These are phyloP conservation scores for Zea mays DNA, from an alignment of 176 grass and related monocot species.

Conservation along the genomic window DNA sequence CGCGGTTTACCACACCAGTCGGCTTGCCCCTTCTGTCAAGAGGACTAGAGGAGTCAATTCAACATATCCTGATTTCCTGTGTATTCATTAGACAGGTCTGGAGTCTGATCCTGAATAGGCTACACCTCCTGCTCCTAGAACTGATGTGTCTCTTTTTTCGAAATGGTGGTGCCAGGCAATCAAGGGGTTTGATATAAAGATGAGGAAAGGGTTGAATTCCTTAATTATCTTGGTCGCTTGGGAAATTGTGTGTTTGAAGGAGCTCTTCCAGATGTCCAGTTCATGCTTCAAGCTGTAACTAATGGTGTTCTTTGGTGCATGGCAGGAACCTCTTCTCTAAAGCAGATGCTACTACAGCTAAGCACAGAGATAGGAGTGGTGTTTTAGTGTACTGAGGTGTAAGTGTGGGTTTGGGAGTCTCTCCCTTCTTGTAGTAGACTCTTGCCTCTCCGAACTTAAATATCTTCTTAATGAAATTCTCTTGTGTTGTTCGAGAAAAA, in stretches of 20 bases:
- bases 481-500: background rate
- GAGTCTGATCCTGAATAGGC: too few relatives aligned
- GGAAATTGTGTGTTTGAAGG: background rate
- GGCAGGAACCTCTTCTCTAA: background rate
- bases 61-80: too few relatives aligned
- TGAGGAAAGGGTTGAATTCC: background rate
- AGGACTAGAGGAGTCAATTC: too few relatives aligned
- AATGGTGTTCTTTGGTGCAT: background rate
- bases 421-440: background rate
- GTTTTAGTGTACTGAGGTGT: background rate
- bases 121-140: too few relatives aligned
- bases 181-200: background rate
- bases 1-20: too few relatives aligned
- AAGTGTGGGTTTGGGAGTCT: background rate
- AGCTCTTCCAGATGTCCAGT: background rate
- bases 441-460: background rate
- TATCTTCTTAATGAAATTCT: background rate
- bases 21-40: too few relatives aligned
- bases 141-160: too few relatives aligned
- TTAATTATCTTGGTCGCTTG: background rate
- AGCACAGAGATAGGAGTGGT: background rate
- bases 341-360: background rate
- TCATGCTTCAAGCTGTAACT: background rate
- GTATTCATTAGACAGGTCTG: too few relatives aligned
- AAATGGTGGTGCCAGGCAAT: background rate